Evolutionary conservation across 2,329 filamentous ascomycete genomes (phyloP), one percentile per base, ranked within the genome.

Genomic region (Madurella fahalii): DNA sequence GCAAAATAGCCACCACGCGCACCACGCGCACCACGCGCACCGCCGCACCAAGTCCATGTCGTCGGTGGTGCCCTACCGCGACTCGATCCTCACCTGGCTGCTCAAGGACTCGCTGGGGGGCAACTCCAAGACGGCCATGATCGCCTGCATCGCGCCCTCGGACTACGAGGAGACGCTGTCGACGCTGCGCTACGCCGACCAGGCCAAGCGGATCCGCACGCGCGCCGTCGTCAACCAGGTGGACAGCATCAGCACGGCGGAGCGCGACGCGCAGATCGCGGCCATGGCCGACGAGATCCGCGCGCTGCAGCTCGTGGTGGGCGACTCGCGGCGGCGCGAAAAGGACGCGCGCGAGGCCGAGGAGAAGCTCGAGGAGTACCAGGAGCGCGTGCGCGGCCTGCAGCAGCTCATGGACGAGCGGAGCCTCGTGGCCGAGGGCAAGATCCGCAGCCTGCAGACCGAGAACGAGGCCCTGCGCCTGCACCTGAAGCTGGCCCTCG

Each of bases 41-140:
- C 17, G 20, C 32, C 25, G 42, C 20, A 40, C 53, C 47, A 44
- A 82, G 60, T 83, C 92, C 30, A 20, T 41, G 3, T 20, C 31
- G 15, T 44, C 51, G 9, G 83, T 91, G 7, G 87, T 99, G 2
- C 94, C 94, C 5, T 99, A 96, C 71, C 86, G 94, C 60, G 94
- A 99, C 72, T 96, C 90, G 1, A 86, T 87, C 62, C 73, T 86
- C 49, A 86, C 83, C 1, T 86, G 93, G 93, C 80, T 99, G 4
- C 80, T 99, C 60, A 97, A 97, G 70, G 94, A 99, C 71, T 95
- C 89, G 1, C 78, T 99, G 0, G 94, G 94, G 12, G 94, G 94
- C 52, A 99, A 99, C 78, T 93, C 87, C 67, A 99, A 97, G 73
- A 99, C 94, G 9, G 94, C 94, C 58, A 99, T 99, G 94, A 96